These are phyloP conservation scores for Bromus sterilis DNA, from an alignment of 176 grass and related monocot species.

Conservation along the genomic window DNA sequence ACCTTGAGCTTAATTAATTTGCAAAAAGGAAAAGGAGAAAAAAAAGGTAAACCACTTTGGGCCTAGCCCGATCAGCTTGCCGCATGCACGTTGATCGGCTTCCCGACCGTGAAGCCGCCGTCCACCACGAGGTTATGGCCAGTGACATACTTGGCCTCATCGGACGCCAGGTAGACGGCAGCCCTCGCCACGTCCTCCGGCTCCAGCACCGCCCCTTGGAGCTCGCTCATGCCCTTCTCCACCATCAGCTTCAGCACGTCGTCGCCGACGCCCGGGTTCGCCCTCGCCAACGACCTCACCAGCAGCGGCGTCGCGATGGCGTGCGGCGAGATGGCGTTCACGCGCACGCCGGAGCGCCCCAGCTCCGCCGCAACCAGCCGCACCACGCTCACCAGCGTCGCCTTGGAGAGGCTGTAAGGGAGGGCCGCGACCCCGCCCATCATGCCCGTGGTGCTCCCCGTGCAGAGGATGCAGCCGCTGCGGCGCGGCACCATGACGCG, in stretches of 20 bases:
- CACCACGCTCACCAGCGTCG: constrained; percentile 5
- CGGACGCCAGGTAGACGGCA: constrained; percentile 43
- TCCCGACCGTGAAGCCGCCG: constrained; percentile 39
- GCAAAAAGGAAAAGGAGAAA: too few species aligned
- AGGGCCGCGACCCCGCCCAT: constrained; percentile 23
- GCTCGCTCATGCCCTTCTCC: constrained; percentile 23
- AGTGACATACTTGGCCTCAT: constrained; percentile 38
- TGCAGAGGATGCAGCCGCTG: constrained; percentile 66
- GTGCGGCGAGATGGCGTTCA: constrained; percentile 43
- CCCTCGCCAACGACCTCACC: neutral
- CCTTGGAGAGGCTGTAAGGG: constrained; percentile 39
- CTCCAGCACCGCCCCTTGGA: constrained; percentile 25
- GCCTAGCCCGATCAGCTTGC: neutral
- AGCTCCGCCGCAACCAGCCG: constrained; percentile 19
- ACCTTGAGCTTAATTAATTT: too few species aligned
- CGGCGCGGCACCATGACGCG: constrained; percentile 59
- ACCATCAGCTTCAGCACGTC: constrained; percentile 25
- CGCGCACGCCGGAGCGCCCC: constrained; percentile 27
- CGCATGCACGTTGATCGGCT: constrained; percentile 2
- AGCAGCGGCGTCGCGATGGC: constrained; percentile 37
- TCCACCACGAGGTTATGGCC: constrained; percentile 38
- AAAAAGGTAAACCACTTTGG: too few species aligned
- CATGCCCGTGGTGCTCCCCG: constrained; percentile 43
- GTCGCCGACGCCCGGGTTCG: constrained; percentile 11
- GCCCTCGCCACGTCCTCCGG: constrained; percentile 41